Base-by-base conservation (phyloP, 1,139 yeast genomes). In the Hyphopichia burtonii region DNA sequence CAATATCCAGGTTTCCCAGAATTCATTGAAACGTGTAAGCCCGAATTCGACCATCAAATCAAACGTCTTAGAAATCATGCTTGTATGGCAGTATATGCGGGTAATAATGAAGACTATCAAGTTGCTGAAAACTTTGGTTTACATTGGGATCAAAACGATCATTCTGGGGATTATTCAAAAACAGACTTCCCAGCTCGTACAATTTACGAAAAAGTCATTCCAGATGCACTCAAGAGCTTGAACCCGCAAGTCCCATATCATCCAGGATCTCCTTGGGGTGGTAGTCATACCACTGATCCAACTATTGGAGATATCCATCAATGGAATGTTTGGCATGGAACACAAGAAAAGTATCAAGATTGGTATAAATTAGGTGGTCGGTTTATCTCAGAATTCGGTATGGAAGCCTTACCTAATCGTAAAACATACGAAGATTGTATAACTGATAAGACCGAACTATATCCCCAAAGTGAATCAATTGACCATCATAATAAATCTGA, bases 251-350 rank as follows among this genome's bases (percentile, higher is more conserved):
- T 51, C n/a, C 58, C 64, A 4, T 74, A 74, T 45, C 71, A 66
- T 41, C 63, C 61, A 10, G 74, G 77, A 4, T 68, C 74, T 11
- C 79, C 79, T 0, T 73, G 65, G 55, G 68, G 74, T 3, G 72
- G 73, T 4, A 44, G 50, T 14, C 41, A 47, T 15, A 54, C 75
- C 14, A 50, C 58, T 10, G 74, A 69, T 46, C 52, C 57, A 11
- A 65, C 66, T 0, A 49, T 63, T 17, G 79, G 79, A 1, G 79
- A 74, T 49, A 52, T 69, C 12, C 79, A 74, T 49, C 76, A 71
- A 47, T 74, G 79, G 79, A 68, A 72, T 44, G 74, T 74, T 3
- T 73, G 78, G 78, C 78, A 74, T 44, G 77, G 77, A 2, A 48
- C 54, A 11, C 73, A 69, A 56, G 70, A 66, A 40, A 63, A 62